phyloP scores from a whole-genome alignment of 305 asterid species.

The Fraxinus paxiana region DNA sequence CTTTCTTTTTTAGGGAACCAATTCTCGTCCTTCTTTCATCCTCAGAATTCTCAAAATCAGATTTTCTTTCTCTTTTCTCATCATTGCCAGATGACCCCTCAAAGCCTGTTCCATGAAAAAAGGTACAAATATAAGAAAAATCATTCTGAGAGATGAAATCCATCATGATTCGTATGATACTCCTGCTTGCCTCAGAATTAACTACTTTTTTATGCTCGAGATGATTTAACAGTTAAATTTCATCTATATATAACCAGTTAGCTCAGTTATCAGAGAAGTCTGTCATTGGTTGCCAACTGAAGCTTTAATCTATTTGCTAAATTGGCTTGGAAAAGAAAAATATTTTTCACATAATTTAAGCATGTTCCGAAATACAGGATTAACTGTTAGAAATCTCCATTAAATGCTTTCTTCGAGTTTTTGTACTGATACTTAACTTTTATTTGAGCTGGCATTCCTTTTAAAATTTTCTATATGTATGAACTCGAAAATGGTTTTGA shows the following conservation, averaged over 20 bases:
- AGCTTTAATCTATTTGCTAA: not conserved
- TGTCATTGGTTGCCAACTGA: not conserved
- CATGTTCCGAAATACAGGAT: not conserved
- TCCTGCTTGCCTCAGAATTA: slow-evolving; percentile 12
- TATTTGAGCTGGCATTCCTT: not conserved
- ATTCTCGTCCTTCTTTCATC: slow-evolving; percentile 78
- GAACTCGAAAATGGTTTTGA: not conserved
- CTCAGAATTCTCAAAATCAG: slow-evolving; percentile 78
- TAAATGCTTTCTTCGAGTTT: not conserved
- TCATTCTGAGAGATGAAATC: slow-evolving; percentile 4
- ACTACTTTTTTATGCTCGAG: not conserved
- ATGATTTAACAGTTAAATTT: not conserved
- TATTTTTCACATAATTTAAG: slow-evolving; percentile 3
- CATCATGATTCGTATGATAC: not conserved
- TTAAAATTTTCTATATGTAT: not conserved
- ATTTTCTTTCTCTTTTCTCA: slow-evolving; percentile 72
- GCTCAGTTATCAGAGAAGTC: slow-evolving; percentile 2
- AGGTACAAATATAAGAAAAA: not conserved
- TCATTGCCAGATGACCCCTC: slow-evolving; percentile 73
- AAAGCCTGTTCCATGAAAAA: slow-evolving; percentile 48
- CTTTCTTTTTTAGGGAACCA: slow-evolving; percentile 73
- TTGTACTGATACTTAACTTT: not conserved
- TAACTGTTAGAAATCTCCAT: not conserved
- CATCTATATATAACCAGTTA: not conserved
- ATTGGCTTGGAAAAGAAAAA: not conserved